Base-by-base conservation (phyloP, 1,284 basidiomycete genomes). In the Coniferiporia weirii region DNA sequence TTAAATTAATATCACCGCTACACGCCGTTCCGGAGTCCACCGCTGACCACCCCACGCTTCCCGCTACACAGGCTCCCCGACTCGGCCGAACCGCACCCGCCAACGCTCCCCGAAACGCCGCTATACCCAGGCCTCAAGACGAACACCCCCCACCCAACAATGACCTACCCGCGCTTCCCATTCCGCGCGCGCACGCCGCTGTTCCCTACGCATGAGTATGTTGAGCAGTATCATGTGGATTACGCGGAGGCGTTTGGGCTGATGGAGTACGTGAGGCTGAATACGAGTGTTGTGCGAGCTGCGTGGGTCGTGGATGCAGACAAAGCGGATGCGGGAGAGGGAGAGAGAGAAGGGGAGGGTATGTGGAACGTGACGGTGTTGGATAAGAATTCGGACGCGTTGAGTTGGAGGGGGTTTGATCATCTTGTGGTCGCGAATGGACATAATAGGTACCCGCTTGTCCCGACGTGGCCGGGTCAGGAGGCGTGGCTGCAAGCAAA, bases 371-470 rank as follows among this genome's bases (percentile, higher is more conserved):
- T 82, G 32, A 67, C 67, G 1, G 63, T 73, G 17, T 56, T 60
- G 1, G 64, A 68, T 45, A 60, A 63, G 17, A 55, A 65, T 1
- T 63, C 60, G 12, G 60, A 52, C 17, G 9, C 8, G 27, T 47
- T 57, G 36, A 52, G 62, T 32, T 52, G 61, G 4, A 36, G 61
- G 10, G 59, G 65, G 1, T 80, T 79, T 62, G 77, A 83, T 63
- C 81, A 84, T 65, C 70, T 84, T 35, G 71, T 84, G 44, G 74
- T 82, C 27, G 80, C 79, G 32, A 77, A 71, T 35, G 83, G 82
- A 3, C 79, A 82, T 62, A 77, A 82, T 61, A 80, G 80, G 63
- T 74, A 78, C 62, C 82, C 83, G 1, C 70, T 72, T 15, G 70
- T 76, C 3, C 76, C 76, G 1, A 62, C 63, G 3, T 82, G 79